Evolutionary conservation across 306 rosid species (phyloP).

Genomic region (Vigna radiata): DNA sequence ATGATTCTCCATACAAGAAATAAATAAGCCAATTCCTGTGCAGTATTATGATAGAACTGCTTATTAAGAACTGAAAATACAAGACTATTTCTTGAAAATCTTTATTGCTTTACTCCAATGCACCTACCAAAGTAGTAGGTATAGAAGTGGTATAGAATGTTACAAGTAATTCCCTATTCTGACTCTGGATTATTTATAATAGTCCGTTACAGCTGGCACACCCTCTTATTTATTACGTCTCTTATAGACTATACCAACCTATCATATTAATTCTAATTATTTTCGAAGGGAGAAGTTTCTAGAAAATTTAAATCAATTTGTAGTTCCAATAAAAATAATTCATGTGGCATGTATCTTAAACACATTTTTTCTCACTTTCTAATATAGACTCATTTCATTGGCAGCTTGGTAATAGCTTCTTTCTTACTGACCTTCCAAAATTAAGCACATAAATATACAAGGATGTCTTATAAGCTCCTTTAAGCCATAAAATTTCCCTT

Average conservation of each 20-base stretch:
- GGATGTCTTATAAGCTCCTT: neutral
- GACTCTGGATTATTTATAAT: too few relatives aligned
- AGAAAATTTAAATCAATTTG: neutral
- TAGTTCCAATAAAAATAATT: neutral
- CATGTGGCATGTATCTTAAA: neutral
- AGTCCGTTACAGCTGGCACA: too few relatives aligned
- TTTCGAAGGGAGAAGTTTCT: neutral
- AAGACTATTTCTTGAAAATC: too few relatives aligned
- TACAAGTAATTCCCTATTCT: too few relatives aligned
- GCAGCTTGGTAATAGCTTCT: neutral
- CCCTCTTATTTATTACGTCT: too few relatives aligned
- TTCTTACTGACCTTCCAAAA: conserved; percentile 1
- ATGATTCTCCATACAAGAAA: neutral
- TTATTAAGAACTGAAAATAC: too few relatives aligned
- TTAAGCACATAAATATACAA: neutral
- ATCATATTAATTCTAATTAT: neutral
- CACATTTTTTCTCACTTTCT: neutral
- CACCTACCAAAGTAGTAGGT: too few relatives aligned
- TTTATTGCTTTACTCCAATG: too few relatives aligned
- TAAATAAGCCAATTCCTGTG: neutral
- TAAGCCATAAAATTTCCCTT: neutral
- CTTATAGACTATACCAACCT: too few relatives aligned
- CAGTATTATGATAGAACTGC: neutral
- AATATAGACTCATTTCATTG: neutral
- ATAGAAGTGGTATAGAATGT: too few relatives aligned